Evolutionary conservation across 1,284 basidiomycete species (phyloP).

Genomic region (Puccinia triticina): DNA sequence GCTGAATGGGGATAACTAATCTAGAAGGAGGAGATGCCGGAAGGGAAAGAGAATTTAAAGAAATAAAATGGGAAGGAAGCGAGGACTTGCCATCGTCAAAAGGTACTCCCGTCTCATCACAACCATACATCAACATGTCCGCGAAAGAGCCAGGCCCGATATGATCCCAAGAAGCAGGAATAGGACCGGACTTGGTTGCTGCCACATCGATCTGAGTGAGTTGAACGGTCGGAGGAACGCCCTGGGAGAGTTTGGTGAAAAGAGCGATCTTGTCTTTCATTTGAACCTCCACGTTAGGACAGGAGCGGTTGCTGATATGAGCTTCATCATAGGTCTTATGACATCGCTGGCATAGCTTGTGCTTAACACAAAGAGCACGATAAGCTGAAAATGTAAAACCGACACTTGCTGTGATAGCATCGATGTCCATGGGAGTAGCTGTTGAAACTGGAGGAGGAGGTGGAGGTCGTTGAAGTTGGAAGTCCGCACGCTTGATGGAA

Average conservation of each 20-base stretch:
- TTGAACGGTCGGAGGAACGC: neutral
- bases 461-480: neutral
- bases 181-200: neutral
- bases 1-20: no score
- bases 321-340: neutral
- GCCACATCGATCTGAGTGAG: neutral
- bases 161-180: slow-evolving; percentile 13
- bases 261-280: no score
- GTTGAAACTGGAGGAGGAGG: neutral
- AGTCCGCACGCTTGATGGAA: neutral
- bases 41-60: neutral
- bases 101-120: neutral
- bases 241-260: neutral
- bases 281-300: neutral
- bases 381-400: neutral
- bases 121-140: slow-evolving; percentile 20
- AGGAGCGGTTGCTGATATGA: neutral
- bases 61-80: neutral
- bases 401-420: neutral
- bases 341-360: no score
- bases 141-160: no score
- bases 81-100: slow-evolving; percentile 2
- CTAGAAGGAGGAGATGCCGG: neutral
- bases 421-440: slow-evolving; percentile 14
- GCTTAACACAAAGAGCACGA: neutral